These are phyloP conservation scores for Hanseniaspora gamundiae DNA, from an alignment of 1,139 yeast species.

Conservation along the genomic window DNA sequence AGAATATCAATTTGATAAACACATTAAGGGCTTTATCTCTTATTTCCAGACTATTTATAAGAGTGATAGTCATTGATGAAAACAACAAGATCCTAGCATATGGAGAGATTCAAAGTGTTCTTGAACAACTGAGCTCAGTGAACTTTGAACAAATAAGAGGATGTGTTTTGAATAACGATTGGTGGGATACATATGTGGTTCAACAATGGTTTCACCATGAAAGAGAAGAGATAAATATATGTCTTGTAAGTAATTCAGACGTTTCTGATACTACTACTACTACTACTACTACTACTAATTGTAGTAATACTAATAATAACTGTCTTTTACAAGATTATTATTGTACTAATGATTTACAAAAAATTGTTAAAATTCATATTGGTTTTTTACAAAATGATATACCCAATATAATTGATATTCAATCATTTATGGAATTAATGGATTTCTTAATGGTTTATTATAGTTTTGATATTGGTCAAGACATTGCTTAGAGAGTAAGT, in stretches of 20 bases:
- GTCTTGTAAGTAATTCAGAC: constrained; percentile 17
- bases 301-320: too few relatives aligned
- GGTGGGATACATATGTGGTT: constrained; percentile 2
- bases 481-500: constrained; percentile 10
- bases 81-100: background rate
- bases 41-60: constrained; percentile 12
- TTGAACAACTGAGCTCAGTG: constrained; percentile 1
- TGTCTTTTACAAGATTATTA: constrained; percentile 8
- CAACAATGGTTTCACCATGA: constrained; percentile 10
- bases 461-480: constrained; percentile 21
- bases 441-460: constrained; percentile 23
- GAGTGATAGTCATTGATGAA: constrained; percentile 8
- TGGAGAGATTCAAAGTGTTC: constrained; percentile 6
- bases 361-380: constrained; percentile 16
- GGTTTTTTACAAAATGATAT: constrained; percentile 23
- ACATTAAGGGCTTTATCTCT: constrained; percentile 16
- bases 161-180: constrained; percentile 4
- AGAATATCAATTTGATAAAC: constrained; percentile 13
- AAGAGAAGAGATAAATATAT: constrained; percentile 13
- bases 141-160: constrained; percentile 13
- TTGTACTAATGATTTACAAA: background rate
- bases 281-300: too few relatives aligned
- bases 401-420: constrained; percentile 19
- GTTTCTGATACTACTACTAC: background rate
- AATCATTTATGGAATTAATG: constrained; percentile 18